Conservation (phyloP, 1,284 basidiomycete species). For the Cutaneotrichosporon daszewskae region DNA sequence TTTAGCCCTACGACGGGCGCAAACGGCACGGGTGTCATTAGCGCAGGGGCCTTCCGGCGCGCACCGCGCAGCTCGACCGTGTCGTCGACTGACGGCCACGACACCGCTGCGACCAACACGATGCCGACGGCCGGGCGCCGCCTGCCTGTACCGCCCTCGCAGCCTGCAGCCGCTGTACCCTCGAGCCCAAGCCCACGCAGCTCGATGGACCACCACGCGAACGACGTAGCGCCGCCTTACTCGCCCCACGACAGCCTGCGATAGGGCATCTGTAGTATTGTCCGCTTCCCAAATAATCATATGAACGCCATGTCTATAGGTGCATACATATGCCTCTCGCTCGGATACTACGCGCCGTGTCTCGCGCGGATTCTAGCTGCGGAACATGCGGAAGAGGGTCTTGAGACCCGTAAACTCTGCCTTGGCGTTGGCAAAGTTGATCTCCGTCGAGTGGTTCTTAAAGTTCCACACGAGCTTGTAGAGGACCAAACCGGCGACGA, state of each 20-base stretch:
- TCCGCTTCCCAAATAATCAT: not conserved
- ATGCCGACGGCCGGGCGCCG: not conserved
- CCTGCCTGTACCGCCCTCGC: not conserved
- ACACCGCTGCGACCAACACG: not conserved
- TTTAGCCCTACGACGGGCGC: not conserved
- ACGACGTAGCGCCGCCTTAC: not conserved
- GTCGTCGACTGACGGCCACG: not conserved
- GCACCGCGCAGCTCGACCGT: not conserved
- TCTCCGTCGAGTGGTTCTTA: slow-evolving; percentile 46
- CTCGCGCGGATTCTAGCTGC: no score
- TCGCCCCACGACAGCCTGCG: not conserved
- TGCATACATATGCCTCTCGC: no score
- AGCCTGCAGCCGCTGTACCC: slow-evolving; percentile 1
- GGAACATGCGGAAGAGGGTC: slow-evolving; percentile 18
- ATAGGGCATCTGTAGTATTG: not conserved
- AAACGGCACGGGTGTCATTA: not conserved
- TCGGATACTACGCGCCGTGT: no score
- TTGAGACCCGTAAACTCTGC: slow-evolving; percentile 17
- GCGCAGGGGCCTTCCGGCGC: slow-evolving; percentile 5
- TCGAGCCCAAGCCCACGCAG: not conserved
- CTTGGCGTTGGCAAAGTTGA: slow-evolving; percentile 30
- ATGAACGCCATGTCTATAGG: not conserved
- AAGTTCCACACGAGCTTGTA: slow-evolving; percentile 48
- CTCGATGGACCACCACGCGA: not conserved
- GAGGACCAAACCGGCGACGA: slow-evolving; percentile 39